Base-by-base conservation (phyloP, 768 basidiomycete genomes). In the Heimioporus sp. region DNA sequence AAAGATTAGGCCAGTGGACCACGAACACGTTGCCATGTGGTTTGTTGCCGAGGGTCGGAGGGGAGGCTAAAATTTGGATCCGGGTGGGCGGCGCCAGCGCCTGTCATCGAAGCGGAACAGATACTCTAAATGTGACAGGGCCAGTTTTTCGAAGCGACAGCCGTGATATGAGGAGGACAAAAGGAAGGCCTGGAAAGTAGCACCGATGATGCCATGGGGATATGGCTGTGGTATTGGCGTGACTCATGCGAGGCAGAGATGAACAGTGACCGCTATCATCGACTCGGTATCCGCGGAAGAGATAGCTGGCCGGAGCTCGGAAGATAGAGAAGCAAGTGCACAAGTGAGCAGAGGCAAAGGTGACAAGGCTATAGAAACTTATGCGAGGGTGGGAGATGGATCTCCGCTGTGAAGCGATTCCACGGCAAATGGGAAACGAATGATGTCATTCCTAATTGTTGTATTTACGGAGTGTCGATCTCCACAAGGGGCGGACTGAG, bases 391-490 rank as follows among this genome's bases (percentile, higher is more conserved):
- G n/a, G n/a, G 24, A 28, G 24, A 28, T 28, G 24, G 24, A 28
- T 28, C 24, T 28, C 24, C 24, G 24, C 37, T 16, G n/a, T n/a
- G 17, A 38, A 35, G 35, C 16, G 35, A 16, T 16, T 36, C 35
- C 35, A 38, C n/a, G 11, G 41, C 5, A n/a, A 15, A 16, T 13
- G 9, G 31, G 35, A 21, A 36, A 24, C 15, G 15, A 21, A 43
- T 50, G 49, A 43, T 40, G 39, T 50, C 48, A 49, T 49, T 36
- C 16, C 48, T 31, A 46, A 46, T 46, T 46, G 24, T 28, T 28
- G 46, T 46, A 37, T 46, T 37, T 30, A 21, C 16, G 35, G 17
- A 34, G 15, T 20, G 48, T 49, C 48, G 48, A 49, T 49, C 48
- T 49, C 49, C 15, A 10, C 10, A 28, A 12, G 10, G 16, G 15